Conservation (phyloP, 2,329 filamentous ascomycete genomes). For the Pestalotiopsis sp. region DNA sequence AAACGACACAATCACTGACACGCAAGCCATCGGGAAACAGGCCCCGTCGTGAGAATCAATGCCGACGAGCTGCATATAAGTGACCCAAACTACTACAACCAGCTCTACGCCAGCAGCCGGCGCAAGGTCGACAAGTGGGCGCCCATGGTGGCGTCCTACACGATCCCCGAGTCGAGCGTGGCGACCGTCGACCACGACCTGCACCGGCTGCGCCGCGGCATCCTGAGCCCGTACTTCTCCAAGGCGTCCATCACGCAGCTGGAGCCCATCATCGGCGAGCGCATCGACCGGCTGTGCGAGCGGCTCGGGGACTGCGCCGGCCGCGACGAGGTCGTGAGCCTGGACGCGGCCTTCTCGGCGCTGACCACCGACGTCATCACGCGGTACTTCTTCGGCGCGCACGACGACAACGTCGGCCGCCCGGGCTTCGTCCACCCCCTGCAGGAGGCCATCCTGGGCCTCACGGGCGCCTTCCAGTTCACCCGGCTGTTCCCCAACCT, state of each 20-base stretch:
- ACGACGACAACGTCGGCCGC: neutral
- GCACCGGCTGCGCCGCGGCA: constrained; percentile 22
- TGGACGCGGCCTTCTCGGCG: constrained; percentile 23
- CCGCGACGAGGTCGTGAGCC: constrained; percentile 15
- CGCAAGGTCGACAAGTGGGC: constrained; percentile 20
- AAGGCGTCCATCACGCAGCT: constrained; percentile 21
- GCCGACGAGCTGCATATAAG: constrained; percentile 35
- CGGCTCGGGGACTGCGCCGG: constrained; percentile 26
- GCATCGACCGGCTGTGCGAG: constrained; percentile 21
- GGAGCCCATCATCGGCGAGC: constrained; percentile 22
- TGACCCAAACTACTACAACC: constrained; percentile 32
- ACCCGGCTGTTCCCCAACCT: neutral
- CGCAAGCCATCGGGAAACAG: neutral
- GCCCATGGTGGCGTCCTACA: neutral
- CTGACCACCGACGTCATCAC: constrained; percentile 26
- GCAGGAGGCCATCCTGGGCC: neutral
- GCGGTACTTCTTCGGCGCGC: neutral
- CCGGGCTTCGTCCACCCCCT: neutral
- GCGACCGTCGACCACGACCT: constrained; percentile 4
- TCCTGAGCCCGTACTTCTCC: constrained; percentile 28
- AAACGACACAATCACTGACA: neutral
- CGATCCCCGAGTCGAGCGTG: constrained; percentile 4
- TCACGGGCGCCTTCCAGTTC: neutral
- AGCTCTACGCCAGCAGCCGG: constrained; percentile 22
- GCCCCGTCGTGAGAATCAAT: constrained; percentile 37